Base-by-base conservation (phyloP, 495 filamentous ascomycete genomes). In the Filosporella fistucella region DNA sequence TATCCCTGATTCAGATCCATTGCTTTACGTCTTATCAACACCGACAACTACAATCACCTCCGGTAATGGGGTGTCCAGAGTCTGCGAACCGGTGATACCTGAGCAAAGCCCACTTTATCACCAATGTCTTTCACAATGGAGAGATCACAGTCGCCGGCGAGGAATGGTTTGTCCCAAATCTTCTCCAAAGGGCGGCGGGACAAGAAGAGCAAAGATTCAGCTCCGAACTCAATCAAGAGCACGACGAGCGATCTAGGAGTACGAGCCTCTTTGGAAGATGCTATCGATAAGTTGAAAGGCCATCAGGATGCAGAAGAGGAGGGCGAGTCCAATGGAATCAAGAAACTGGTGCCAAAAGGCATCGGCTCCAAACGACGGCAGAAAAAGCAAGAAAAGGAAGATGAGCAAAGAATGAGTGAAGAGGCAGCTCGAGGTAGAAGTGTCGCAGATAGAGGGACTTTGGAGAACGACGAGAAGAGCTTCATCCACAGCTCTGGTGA, bases 281-380 rank as follows among this genome's bases (percentile, higher is more conserved):
- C 56, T 67, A 68, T 64, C 60, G 66, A 53, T 11, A 52, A 51
- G 48, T 22, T 55, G 26, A 59, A 58, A 32, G 36, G 48, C 7
- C 29, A 29, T 12, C 37, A 11, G 11, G 33, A 16, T 12, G 30
- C 36, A 18, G 47, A 54, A 6, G 52, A 66, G 58, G 69, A 46
- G 33, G 48, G 51, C 23, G 56, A 65, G 34, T 59, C 58, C 40
- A 67, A 60, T 54, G 62, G 66, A 6, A 62, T 76, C 34, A 67
- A 59, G 26, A 77, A 77, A 62, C 66, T 76, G 23, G 49, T 77
- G 28, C 67, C 69, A 23, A 73, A 68, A 55, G 59, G 62, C 34
- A 57, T 78, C 24, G 56, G 59, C 22, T 58, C 59, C 23, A 73
- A 69, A 42, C 63, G 67, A 20, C 67, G 68, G 35, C 68, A 67